phyloP scores from a whole-genome alignment of 2,329 filamentous ascomycete genomes.

The Epichloe scottii region DNA sequence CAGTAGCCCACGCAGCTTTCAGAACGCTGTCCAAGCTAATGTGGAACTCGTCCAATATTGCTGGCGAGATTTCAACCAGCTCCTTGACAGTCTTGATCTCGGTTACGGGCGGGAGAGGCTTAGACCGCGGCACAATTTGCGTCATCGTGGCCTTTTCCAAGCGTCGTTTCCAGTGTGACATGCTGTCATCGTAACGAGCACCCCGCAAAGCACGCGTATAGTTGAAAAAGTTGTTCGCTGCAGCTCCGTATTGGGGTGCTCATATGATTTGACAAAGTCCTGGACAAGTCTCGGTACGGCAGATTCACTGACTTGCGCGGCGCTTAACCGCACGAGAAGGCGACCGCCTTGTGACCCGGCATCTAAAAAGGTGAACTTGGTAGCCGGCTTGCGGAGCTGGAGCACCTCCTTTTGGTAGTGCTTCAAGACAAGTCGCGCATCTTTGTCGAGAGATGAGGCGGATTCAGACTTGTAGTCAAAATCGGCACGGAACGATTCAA shows the following conservation, averaged over 20 bases:
- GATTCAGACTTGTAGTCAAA: constrained; percentile 32
- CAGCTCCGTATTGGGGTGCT: constrained; percentile 19
- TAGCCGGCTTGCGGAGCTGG: constrained; percentile 31
- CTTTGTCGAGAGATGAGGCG: constrained; percentile 24
- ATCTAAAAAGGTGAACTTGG: constrained; percentile 38
- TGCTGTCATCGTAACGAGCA: constrained; percentile 23
- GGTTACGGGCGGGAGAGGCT: constrained; percentile 25
- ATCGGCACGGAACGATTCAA: constrained; percentile 29
- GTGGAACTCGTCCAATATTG: constrained; percentile 25
- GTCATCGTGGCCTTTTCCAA: constrained; percentile 35
- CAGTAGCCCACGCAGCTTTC: constrained; percentile 45
- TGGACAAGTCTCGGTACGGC: constrained; percentile 34
- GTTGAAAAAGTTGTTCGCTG: constrained; percentile 31
- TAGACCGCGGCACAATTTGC: constrained; percentile 28
- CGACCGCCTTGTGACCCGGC: constrained; percentile 34
- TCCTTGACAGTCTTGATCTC: constrained; percentile 28
- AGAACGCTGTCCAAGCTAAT: constrained; percentile 40
- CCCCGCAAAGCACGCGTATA: constrained; percentile 29
- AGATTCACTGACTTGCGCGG: constrained; percentile 35
- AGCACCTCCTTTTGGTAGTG: constrained; percentile 28
- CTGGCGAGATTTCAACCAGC: constrained; percentile 26
- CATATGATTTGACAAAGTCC: constrained; percentile 36
- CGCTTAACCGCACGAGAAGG: constrained; percentile 34
- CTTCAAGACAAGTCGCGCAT: constrained; percentile 28
- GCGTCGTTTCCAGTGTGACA: constrained; percentile 32